phyloP scores from a whole-genome alignment of 169 alveolate species.

The Cryptosporidium sp. region DNA sequence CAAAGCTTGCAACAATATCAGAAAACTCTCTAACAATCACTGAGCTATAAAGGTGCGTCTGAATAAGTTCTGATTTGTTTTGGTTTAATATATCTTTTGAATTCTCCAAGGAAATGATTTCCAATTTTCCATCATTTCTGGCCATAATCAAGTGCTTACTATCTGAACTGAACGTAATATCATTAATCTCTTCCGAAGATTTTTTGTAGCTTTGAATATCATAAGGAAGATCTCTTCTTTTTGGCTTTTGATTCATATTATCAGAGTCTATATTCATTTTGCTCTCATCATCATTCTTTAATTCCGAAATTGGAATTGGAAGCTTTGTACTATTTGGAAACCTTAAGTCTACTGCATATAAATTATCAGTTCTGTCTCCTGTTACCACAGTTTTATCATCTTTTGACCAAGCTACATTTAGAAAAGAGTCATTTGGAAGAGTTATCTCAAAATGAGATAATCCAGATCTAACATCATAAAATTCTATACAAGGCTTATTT shows the following conservation, averaged over 20 bases:
- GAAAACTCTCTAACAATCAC: slow-evolving; percentile 22
- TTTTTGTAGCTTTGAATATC: slow-evolving; percentile 19
- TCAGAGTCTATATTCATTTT: not conserved
- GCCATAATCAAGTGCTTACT: slow-evolving; percentile 51
- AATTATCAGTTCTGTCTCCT: slow-evolving; percentile 58
- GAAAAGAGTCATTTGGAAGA: slow-evolving; percentile 40
- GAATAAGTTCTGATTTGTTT: slow-evolving; percentile 23
- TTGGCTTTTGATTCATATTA: not conserved
- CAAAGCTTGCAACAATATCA: slow-evolving; percentile 55
- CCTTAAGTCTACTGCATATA: slow-evolving; percentile 40
- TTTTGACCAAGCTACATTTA: slow-evolving; percentile 69
- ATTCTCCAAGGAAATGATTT: slow-evolving; percentile 15
- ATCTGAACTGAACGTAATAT: slow-evolving; percentile 19
- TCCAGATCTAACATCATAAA: slow-evolving; percentile 41
- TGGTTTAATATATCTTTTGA: not conserved
- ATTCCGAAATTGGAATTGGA: slow-evolving; percentile 7
- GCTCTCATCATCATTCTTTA: not conserved
- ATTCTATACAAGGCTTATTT: slow-evolving; percentile 51
- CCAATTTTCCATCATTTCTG: slow-evolving; percentile 67
- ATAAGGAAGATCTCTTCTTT: slow-evolving; percentile 21
- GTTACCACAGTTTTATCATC: slow-evolving; percentile 38
- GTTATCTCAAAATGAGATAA: slow-evolving; percentile 22
- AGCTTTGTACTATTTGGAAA: slow-evolving; percentile 15
- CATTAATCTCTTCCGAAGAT: slow-evolving; percentile 55
- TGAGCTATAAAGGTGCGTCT: slow-evolving; percentile 43